Evolutionary conservation across 345 rosid genomes (phyloP), one percentile per base, ranked within the genome.

Genomic region (Punica granatum): DNA sequence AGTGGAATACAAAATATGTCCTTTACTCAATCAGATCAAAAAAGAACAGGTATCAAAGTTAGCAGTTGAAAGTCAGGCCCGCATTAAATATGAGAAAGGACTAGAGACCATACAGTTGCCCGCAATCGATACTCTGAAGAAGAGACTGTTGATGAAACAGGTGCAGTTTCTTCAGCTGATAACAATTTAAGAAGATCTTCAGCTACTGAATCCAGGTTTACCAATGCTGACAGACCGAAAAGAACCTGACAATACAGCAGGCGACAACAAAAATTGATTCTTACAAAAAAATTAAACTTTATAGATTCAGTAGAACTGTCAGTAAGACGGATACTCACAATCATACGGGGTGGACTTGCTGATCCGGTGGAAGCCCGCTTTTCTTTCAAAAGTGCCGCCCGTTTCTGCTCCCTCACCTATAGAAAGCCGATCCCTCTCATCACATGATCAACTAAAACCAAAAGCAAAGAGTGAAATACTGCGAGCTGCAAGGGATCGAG

Each of bases 391-490:
- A 94, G 67, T 1, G 92, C 90, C 18, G 85, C 91, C 51, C 84
- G 78, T 36, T 94, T 94, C 74, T 94, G 96, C 74, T 93, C 96
- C 67, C 97, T 68, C 60, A 86, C 80, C 99, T 88, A 42, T 63
- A 66, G 48, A 78, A 71, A 28, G 41, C 33, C 26, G 51, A 28
- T 41, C n/a, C 35, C 58, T 0, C n/a, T 31, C 21, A 23, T 60
- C 42, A 56, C 35, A 48, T 42, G 62, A 26, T 33, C 16, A 16
- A 11, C 18, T 9, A 15, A 10, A 36, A 67, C 31, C 25, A 64
- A 42, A 43, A 14, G 25, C 19, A 21, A 39, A 42, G 0, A 21
- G 8, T 15, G 42, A 23, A 32, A 54, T 8, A 16, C 18, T 7
- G 13, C 39, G 33, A 16, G 15, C 35, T 3, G 10, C 64, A 35